Base-by-base conservation (phyloP, 257 asterid genomes). In the Galeopsis tetrahit region DNA sequence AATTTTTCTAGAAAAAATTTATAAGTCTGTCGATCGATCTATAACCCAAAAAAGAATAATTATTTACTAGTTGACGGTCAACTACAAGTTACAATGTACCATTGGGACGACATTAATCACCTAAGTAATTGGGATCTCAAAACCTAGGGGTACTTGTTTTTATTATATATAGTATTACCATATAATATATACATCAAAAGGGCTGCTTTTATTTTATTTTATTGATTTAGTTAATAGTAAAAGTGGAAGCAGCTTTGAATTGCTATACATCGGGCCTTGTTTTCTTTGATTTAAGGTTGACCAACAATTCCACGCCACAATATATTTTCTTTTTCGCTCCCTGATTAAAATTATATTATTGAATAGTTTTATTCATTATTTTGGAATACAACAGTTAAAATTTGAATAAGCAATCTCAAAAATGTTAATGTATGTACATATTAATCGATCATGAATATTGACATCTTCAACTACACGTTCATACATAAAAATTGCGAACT, bases 211-310 rank as follows among this genome's bases (percentile, higher is more conserved):
- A 40, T 7, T 39, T 34, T 60, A 7, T 11, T 38, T 38, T 6
- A 48, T 11, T 48, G 0, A 48, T 11, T 15, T 39, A 15, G 10
- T 11, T 66, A 5, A 46, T 56, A 28, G 31, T 15, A 63, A 36
- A 31, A 44, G 43, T 44, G 70, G 70, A 44, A 66, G 43, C 70
- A 43, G 70, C 43, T 32, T 66, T 46, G 70, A 32, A 44, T 44
- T 66, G 42, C 31, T 66, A 32, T 59, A 66, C 31, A 42, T 66
- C 11, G 71, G 57, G 61, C 36, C 46, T 66, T 33, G 59, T 66
- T 48, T 48, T 52, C 58, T 33, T 66, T 48, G 61, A 48, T n/a
- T 46, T 66, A 32, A 66, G 61, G 71, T 66, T 66, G 71, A 46
- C 71, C 71, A 66, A 38, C 68, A 36, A n/a, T n/a, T 13, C 13